Evolutionary conservation across 805 yeast species (phyloP), one percentile per base, ranked within the genome.

Genomic region (Candida coleopterorum): DNA sequence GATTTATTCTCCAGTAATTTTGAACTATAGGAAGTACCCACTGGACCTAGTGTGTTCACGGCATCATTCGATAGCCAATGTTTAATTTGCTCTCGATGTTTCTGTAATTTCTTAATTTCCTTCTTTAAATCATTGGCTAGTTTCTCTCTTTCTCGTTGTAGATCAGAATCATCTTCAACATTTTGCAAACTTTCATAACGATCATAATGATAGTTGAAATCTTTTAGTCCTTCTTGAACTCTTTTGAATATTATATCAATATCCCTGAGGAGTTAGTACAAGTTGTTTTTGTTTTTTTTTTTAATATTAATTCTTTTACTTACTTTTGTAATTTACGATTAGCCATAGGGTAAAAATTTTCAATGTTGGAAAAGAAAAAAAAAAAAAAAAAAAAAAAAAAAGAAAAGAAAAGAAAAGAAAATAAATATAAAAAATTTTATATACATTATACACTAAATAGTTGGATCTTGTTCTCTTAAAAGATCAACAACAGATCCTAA

Each of bases 401-500:
- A n/a, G n/a, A n/a, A n/a, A n/a, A n/a, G n/a, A n/a, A n/a, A n/a
- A n/a, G n/a, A n/a, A n/a, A n/a, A n/a, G n/a, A n/a, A n/a, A n/a
- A n/a, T n/a, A n/a, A n/a, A n/a, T n/a, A n/a, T n/a, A n/a, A n/a
- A n/a, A n/a, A n/a, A n/a, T n/a, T n/a, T n/a, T n/a, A n/a, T n/a
- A n/a, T n/a, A n/a, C n/a, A n/a, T n/a, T 18, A 29, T 18, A 18
- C 21, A 30, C 21, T 20, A 18, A 32, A 4, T 41, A 20, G 87
- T 83, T 37, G 97, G 97, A 60, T 87, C 96, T 53, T 86, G 87
- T 41, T 81, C 68, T 60, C 85, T 83, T 55, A 89, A 74, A 29
- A 85, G 87, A 40, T 85, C 95, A 16, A 88, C 95, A 2, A 88
- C 96, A 24, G 96, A 96, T 2, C 98, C 98, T 44, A 93, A 72